Percentiles rank a stretch among this genome's conserved stretches.
These are phyloP conservation scores for Trichophyton simii DNA, from an alignment of 2,329 filamentous ascomycete genomes.

Conservation along the genomic window DNA sequence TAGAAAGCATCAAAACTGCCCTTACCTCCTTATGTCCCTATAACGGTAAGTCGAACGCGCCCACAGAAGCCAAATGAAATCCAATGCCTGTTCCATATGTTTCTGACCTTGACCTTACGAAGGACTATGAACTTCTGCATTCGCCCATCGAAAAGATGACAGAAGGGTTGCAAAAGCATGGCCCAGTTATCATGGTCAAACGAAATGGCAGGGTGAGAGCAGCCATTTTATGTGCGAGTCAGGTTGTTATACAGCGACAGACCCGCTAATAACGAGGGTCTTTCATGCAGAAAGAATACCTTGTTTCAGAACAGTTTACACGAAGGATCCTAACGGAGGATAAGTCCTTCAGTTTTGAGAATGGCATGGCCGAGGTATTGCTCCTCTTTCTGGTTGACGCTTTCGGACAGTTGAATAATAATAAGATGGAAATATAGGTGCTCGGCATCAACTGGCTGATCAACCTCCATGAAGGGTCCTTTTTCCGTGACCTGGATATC, in stretches of 20 bases:
- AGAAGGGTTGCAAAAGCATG: neutral
- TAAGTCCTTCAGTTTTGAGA: neutral
- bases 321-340: neutral
- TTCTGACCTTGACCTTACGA: neutral
- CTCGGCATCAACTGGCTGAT: neutral
- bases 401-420: neutral
- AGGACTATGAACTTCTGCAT: neutral
- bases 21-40: neutral
- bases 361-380: neutral
- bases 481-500: neutral
- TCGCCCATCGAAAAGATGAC: neutral
- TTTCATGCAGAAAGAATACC: neutral
- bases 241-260: neutral
- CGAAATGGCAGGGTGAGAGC: neutral
- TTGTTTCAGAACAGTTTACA: neutral
- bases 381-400: neutral
- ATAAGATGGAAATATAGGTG: neutral
- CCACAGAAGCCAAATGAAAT: neutral
- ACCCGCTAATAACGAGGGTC: neutral
- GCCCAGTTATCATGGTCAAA: neutral
- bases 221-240: neutral
- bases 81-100: neutral
- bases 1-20: neutral
- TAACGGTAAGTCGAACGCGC: neutral
- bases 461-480: neutral